These are phyloP conservation scores for Quercus suber DNA, from an alignment of 306 rosid species.

Conservation along the genomic window DNA sequence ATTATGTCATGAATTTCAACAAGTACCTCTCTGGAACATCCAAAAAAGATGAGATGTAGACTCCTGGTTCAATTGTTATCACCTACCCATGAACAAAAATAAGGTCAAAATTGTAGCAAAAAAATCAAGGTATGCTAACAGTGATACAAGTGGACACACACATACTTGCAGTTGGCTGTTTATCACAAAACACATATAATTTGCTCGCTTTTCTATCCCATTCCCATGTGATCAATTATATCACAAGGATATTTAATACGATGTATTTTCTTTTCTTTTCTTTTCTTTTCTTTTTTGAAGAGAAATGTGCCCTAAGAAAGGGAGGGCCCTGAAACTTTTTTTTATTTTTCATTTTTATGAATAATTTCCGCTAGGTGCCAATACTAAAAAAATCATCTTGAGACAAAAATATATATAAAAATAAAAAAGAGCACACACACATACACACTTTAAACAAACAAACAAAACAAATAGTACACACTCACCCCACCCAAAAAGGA, in stretches of 20 bases:
- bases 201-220: background rate
- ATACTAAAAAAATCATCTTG: background rate
- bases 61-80: slow-evolving; percentile 92
- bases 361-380: background rate
- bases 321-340: background rate
- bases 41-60: slow-evolving; percentile 71
- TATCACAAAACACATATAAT: background rate
- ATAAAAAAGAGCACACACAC: no score
- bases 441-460: background rate
- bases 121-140: background rate
- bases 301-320: background rate
- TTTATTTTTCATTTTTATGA: no score
- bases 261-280: background rate
- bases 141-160: background rate
- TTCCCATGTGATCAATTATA: background rate
- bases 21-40: slow-evolving; percentile 66
- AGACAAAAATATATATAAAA: background rate
- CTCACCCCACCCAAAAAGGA: background rate
- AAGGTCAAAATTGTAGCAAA: background rate
- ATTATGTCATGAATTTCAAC: slow-evolving; percentile 8
- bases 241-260: background rate
- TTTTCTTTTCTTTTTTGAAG: background rate
- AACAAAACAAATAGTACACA: background rate
- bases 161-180: background rate
- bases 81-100: slow-evolving; percentile 48